Base-by-base conservation (phyloP, 2,329 filamentous ascomycete species). In the Sclerotinia spermophila region DNA sequence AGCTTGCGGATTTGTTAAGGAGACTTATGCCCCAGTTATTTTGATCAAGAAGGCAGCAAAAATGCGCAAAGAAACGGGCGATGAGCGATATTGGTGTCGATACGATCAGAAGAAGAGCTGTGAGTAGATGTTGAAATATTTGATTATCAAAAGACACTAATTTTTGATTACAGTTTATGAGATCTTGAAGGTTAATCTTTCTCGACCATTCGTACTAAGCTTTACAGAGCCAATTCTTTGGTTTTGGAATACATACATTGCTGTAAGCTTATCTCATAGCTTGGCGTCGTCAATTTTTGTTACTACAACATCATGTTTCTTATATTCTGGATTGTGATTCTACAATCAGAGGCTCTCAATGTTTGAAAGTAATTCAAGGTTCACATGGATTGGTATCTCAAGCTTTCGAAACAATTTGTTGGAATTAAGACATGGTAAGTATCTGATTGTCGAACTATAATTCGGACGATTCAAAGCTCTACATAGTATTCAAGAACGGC, bases 181-280 rank as follows among this genome's bases (percentile, higher is more conserved):
- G 33, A 82, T 96, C 65, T 81, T 97, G 70, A 92, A 90, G 77
- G 81, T 90, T 72, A 97, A 93, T 76, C 81, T 97, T 27, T 89
- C 89, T 70, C 86, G 94, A 0, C 94, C 94, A 0, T 92, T 97
- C 72, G 82, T 91, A 2, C 88, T 97, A 79, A 87, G 90, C 24
- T 86, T 90, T 59, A 93, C 89, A 0, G 94, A 97, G 76, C 94
- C 94, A 0, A 97, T 97, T 70, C 75, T 90, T 59, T 89, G 87
- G 87, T 90, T 89, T 75, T 87, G 89, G 89, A 87, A 91, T 76
- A 79, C 89, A 45, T 91, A 91, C 75, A 87, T 91, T 73, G 87
- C 92, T 0, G 76, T 78, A 74, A 59, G 77, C 76, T n/a, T 53
- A 5, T n/a, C 27, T 59, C 13, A 38, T 40, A 27, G 1, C 38